Base-by-base conservation (phyloP, 169 alveolate genomes). In the Plasmodium knowlesi region DNA sequence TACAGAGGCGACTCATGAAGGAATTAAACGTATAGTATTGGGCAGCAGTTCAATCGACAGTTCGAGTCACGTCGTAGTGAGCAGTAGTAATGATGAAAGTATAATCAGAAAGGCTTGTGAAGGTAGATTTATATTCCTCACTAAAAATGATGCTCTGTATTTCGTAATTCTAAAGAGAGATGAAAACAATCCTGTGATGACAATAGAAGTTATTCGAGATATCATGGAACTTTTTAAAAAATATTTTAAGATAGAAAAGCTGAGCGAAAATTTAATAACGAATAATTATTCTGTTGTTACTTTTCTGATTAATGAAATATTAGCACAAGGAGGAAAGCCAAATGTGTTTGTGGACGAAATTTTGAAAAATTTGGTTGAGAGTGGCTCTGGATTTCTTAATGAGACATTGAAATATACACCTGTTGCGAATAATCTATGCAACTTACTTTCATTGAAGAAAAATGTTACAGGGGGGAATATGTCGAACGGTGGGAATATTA, bases 251-350 rank as follows among this genome's bases (percentile, higher is more conserved):
- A 72, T 43, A 41, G 54, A 90, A 37, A 81, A 81, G 25, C 70
- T 90, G 39, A 12, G 32, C 6, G 92, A 67, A n/a, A 19, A 50
- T 72, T 67, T 61, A 5, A 81, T 90, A 34, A 72, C 83, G 57
- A 61, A 81, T 67, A 90, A 90, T 67, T 90, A 90, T 90, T 81
- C 95, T 41, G 46, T 81, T 41, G 73, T 79, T 12, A 61, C 70
- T 81, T 90, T 90, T 90, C 57, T 90, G 2, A 90, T 90, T 6
- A 81, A 90, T 90, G 95, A 90, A 81, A 90, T 81, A 28, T 81
- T 90, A 90, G 80, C 43, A 67, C 85, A 90, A 16, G 89, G 57
- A 22, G 94, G 94, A 32, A 90, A 70, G 54, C 95, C 95, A 28
- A 70, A 76, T 25, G 25, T 90, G 28, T 71, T 90, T 90, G 41